phyloP scores from a whole-genome alignment of 768 basidiomycete genomes.

The Hericium erinaceus region DNA sequence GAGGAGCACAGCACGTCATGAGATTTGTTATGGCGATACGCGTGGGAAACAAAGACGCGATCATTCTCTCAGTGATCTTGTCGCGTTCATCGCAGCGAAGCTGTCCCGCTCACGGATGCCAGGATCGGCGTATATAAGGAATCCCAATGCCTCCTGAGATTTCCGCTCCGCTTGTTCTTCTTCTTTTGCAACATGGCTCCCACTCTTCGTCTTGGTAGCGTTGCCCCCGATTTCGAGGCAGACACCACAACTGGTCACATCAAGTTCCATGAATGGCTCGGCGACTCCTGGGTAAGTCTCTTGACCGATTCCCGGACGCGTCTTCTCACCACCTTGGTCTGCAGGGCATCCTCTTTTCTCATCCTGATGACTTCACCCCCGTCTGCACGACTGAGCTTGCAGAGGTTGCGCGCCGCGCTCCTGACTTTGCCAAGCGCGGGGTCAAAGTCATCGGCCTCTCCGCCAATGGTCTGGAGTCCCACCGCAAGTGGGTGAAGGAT shows the following conservation, averaged over 20 bases:
- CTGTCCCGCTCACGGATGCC: neutral
- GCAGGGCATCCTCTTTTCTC: constrained; percentile 85
- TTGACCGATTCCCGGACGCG: neutral
- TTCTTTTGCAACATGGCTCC: constrained; percentile 16
- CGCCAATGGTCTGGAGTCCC: constrained; percentile 80
- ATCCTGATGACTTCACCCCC: constrained; percentile 89
- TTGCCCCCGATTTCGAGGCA: constrained; percentile 87
- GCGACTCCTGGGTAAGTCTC: constrained; percentile 67
- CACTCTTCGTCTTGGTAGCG: constrained; percentile 73
- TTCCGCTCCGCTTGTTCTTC: neutral
- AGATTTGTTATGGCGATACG: neutral
- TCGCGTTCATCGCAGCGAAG: neutral
- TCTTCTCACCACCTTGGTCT: neutral
- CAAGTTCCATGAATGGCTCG: constrained; percentile 91
- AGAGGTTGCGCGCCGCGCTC: constrained; percentile 81
- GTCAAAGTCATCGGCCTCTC: constrained; percentile 94
- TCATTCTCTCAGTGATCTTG: constrained; percentile 21
- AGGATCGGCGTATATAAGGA: neutral
- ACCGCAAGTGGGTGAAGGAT: constrained; percentile 83
- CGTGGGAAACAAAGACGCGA: constrained; percentile 64
- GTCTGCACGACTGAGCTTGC: constrained; percentile 97
- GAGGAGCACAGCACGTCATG: neutral
- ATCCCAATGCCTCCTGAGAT: neutral
- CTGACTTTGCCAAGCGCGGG: constrained; percentile 77
- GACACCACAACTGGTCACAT: constrained; percentile 81